Percentiles rank a stretch among this genome's conserved stretches.
These are phyloP conservation scores for Mortierella sp. DNA, from an alignment of 371 early-diverging fungal species.

Conservation along the genomic window DNA sequence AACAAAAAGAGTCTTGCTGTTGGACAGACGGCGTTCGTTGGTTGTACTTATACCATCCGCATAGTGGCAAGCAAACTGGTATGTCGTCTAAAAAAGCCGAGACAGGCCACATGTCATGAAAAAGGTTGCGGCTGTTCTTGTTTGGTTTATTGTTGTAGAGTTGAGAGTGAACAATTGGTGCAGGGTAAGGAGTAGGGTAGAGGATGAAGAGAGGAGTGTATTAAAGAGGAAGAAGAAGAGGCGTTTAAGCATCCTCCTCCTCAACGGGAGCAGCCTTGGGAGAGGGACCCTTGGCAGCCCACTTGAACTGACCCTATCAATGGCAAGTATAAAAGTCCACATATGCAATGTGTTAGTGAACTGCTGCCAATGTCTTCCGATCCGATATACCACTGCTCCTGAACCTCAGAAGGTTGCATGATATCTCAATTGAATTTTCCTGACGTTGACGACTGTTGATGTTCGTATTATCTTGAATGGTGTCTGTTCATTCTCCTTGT, in stretches of 20 bases:
- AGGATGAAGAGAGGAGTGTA: not conserved
- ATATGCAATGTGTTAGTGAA: not conserved
- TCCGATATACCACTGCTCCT: not conserved
- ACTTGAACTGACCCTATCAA: slow-evolving; percentile 33
- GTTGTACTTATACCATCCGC: not conserved
- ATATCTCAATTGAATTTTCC: not conserved
- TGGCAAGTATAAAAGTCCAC: not conserved
- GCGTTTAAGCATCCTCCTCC: slow-evolving; percentile 54
- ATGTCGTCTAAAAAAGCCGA: slow-evolving; percentile 1
- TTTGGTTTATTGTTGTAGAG: slow-evolving; percentile 5
- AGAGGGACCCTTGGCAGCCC: slow-evolving; percentile 48
- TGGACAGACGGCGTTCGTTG: not conserved
- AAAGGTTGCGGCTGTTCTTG: not conserved
- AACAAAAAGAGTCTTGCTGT: not conserved
- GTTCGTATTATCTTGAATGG: not conserved
- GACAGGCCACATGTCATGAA: not conserved
- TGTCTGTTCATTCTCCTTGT: not conserved
- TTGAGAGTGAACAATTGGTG: slow-evolving; percentile 11
- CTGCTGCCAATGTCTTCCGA: not conserved
- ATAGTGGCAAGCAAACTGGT: not conserved
- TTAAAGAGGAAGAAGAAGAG: not conserved
- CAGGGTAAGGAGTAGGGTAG: not conserved
- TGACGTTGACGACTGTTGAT: not conserved
- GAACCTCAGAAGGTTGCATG: not conserved
- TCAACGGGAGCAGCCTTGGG: slow-evolving; percentile 33